Percentiles rank a stretch among this genome's conserved stretches.
phyloP scores from a whole-genome alignment of 2,329 filamentous ascomycete species.

The Tympanopsis confertula region DNA sequence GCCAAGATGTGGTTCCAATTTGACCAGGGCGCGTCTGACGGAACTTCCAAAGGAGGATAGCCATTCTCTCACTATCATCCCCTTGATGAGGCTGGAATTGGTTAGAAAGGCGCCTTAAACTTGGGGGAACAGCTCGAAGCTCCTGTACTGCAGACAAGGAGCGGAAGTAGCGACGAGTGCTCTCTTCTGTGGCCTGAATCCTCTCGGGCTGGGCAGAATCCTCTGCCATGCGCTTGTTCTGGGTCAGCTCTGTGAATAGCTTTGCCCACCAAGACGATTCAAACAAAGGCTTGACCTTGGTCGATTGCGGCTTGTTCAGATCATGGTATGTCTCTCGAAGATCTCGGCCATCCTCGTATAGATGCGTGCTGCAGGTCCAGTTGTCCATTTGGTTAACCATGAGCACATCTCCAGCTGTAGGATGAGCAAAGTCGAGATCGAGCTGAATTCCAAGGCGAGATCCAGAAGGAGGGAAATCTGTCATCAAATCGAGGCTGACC shows the following conservation, averaged over 20 bases:
- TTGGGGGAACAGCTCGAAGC: constrained; percentile 19
- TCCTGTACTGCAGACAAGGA: constrained; percentile 30
- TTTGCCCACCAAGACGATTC: constrained; percentile 30
- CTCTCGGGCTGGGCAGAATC: constrained; percentile 16
- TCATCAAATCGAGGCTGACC: constrained; percentile 26
- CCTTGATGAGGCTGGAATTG: constrained; percentile 11
- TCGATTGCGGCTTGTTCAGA: constrained; percentile 18
- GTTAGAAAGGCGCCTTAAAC: constrained; percentile 13
- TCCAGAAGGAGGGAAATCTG: constrained; percentile 24
- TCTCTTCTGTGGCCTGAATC: constrained; percentile 18
- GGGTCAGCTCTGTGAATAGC: constrained; percentile 24
- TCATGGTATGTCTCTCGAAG: constrained; percentile 17
- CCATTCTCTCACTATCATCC: constrained; percentile 22
- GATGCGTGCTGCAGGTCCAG: constrained; percentile 27
- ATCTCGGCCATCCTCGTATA: constrained; percentile 22
- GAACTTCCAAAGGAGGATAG: constrained; percentile 31
- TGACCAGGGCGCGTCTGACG: constrained; percentile 23
- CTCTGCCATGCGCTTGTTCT: constrained; percentile 23
- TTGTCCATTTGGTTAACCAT: constrained; percentile 21
- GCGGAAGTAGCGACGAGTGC: constrained; percentile 20
- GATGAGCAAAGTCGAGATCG: constrained; percentile 24
- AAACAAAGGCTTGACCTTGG: constrained; percentile 26
- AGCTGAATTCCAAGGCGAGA: constrained; percentile 27
- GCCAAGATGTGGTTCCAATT: constrained; percentile 29
- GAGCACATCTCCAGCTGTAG: constrained; percentile 15